These are phyloP conservation scores for Fusarium camptoceras DNA, from an alignment of 2,329 filamentous ascomycete genomes.

Conservation along the genomic window DNA sequence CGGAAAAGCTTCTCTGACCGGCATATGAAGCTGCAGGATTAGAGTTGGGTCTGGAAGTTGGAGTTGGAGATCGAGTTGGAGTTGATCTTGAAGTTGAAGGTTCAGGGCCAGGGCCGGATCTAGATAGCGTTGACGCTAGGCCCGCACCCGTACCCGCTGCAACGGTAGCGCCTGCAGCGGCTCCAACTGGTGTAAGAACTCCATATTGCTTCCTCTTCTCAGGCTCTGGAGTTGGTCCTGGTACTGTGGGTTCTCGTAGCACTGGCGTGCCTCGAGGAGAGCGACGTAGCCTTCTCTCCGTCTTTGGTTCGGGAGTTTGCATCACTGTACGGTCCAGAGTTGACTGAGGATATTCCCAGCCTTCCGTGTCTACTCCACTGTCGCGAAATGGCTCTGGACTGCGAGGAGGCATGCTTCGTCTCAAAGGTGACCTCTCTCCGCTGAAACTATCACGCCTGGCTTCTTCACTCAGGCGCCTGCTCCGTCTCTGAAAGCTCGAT, in stretches of 20 bases:
- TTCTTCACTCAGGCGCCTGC: conserved; percentile 51
- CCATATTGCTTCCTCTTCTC: conserved; percentile 56
- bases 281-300: conserved; percentile 46
- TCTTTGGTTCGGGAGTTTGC: conserved; percentile 47
- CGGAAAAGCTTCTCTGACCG: conserved; percentile 54
- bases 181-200: conserved; percentile 39
- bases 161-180: conserved; percentile 20
- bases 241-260: conserved; percentile 54
- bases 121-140: conserved; percentile 34
- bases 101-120: conserved; percentile 11
- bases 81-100: conserved; percentile 26
- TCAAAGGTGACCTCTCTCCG: conserved; percentile 58
- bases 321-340: conserved; percentile 34
- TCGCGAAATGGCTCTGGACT: conserved; percentile 59
- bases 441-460: conserved; percentile 62
- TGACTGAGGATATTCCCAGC: conserved; percentile 55
- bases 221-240: conserved; percentile 57
- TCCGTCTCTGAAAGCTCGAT: conserved; percentile 52
- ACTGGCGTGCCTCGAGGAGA: conserved; percentile 55
- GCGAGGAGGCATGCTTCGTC: conserved; percentile 49
- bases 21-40: conserved; percentile 14
- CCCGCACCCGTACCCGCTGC: conserved; percentile 30
- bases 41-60: conserved; percentile 25
- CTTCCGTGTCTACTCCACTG: conserved; percentile 68
- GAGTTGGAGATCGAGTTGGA: conserved; percentile 30